Base-by-base conservation (phyloP, 1,284 basidiomycete genomes). In the Tilletia horrida region DNA sequence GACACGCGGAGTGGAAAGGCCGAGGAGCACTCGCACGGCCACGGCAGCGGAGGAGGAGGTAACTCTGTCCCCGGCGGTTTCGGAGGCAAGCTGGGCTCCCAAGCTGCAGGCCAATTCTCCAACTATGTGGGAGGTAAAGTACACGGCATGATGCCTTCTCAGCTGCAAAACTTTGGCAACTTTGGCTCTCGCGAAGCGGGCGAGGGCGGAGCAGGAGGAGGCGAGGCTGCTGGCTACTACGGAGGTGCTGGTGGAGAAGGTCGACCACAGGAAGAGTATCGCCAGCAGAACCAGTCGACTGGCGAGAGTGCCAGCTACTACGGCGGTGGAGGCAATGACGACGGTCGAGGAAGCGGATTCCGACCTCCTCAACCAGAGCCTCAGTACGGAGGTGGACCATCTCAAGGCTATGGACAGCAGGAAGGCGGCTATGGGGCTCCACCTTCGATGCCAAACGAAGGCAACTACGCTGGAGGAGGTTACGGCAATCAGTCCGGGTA, bases 1-100 rank as follows among this genome's bases (percentile, higher is more conserved):
- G 77, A 78, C 69, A 78, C 77, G 27, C 69, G 77, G 14, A 70
- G 67, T 7, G 77, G 77, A 23, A 77, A 77, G 59, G 74, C 76
- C 18, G 76, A 76, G 66, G 67, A 71, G 29, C 76, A 78, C 63
- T 67, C 67, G 13, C 74, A 76, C 65, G 76, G 76, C 27, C 55
- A 66, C 65, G 74, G 73, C 43, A 71, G 72, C 64, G 61, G 61
- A 21, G 40, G 42, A 2, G 43, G 43, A 35, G 43, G 43, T 23
- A 31, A 61, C n/a, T 9, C 25, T 31, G 44, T 62, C 2, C 61
- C 61, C 16, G 61, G 61, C 18, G 61, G 61, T 8, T 18, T 27
- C 14, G 61, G 61, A 14, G 61, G 61, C 27, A 47, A 47, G 21
- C n/a, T 62, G 42, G 61, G 61, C 21, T 18, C 40, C 3, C 18